These are phyloP conservation scores for Xylariales sp. DNA, from an alignment of 2,329 filamentous ascomycete genomes.

Conservation along the genomic window DNA sequence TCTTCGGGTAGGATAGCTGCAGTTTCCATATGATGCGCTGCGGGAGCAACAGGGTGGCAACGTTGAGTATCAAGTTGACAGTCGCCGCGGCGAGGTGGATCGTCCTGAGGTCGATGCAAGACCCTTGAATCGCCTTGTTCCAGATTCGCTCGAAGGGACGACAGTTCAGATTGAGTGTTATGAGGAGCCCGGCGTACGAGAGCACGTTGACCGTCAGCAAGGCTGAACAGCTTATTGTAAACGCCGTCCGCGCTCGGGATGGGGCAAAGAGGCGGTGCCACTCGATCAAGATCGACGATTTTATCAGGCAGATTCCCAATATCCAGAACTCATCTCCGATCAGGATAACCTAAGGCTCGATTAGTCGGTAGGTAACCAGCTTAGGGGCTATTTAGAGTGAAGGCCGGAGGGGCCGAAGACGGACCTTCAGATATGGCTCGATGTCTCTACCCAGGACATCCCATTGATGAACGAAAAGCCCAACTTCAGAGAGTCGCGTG, in stretches of 20 bases:
- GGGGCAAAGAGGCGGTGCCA: conserved; percentile 26
- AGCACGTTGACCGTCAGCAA: conserved; percentile 18
- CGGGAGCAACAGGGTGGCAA: conserved; percentile 24
- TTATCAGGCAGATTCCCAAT: conserved; percentile 11
- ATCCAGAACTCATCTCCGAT: conserved; percentile 24
- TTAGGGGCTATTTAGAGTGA: not conserved
- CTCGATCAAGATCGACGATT: conserved; percentile 22
- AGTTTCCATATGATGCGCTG: conserved; percentile 26
- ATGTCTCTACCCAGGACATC: conserved; percentile 18
- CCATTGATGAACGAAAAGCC: conserved; percentile 26
- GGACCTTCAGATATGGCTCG: conserved; percentile 17
- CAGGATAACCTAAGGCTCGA: conserved; percentile 8
- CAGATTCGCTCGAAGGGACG: conserved; percentile 16
- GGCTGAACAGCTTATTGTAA: conserved; percentile 15
- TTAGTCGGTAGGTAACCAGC: not conserved
- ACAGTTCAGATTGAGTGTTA: conserved; percentile 23
- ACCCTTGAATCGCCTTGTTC: conserved; percentile 22
- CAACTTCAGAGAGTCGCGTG: not conserved
- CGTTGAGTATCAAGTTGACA: conserved; percentile 17
- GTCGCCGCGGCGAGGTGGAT: conserved; percentile 19
- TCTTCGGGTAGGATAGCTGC: conserved; percentile 10
- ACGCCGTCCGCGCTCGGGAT: not conserved
- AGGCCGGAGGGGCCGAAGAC: not conserved
- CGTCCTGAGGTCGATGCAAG: conserved; percentile 20
- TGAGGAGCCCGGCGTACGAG: not conserved